Conservation (phyloP, 2,329 filamentous ascomycete species). For the Clonostachys rhizophaga region DNA sequence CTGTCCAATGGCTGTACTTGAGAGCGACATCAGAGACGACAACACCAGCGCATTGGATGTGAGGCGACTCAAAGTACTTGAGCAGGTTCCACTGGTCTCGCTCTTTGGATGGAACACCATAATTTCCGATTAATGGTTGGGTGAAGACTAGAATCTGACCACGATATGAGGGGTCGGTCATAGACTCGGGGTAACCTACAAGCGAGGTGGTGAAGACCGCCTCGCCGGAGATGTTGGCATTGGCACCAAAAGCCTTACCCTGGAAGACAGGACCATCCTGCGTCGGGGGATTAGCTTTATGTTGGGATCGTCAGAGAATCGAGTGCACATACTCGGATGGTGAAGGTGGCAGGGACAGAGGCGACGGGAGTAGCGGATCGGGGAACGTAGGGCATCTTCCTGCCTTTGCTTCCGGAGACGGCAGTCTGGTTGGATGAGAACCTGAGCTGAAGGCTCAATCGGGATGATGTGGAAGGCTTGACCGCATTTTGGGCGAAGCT, state of each 20-base stretch:
- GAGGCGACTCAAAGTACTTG: conserved; percentile 97
- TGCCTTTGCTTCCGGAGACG: conserved; percentile 64
- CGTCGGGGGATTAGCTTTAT: conserved; percentile 8
- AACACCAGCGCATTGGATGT: conserved; percentile 93
- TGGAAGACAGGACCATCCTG: conserved; percentile 93
- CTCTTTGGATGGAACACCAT: conserved; percentile 84
- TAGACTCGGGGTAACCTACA: conserved; percentile 94
- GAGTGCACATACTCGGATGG: conserved; percentile 67
- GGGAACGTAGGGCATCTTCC: conserved; percentile 58
- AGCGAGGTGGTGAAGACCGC: conserved; percentile 98
- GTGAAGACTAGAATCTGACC: conserved; percentile 98
- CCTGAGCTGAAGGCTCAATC: conserved; percentile 31
- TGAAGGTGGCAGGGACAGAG: conserved; percentile 69
- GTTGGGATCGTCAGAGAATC: neutral
- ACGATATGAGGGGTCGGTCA: conserved; percentile 83
- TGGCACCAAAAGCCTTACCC: conserved; percentile 94
- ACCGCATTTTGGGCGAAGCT: conserved; percentile 48
- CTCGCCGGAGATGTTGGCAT: conserved; percentile 94
- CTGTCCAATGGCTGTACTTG: conserved; percentile 98
- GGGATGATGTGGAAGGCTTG: conserved; percentile 32
- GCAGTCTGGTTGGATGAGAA: conserved; percentile 30
- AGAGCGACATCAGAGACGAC: conserved; percentile 93
- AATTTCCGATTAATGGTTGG: conserved; percentile 96
- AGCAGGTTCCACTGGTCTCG: conserved; percentile 86
- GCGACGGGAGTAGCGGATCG: conserved; percentile 62